Evolutionary conservation across 1,284 basidiomycete species (phyloP), one percentile per base, ranked within the genome.

Genomic region (Ustilago sp.): DNA sequence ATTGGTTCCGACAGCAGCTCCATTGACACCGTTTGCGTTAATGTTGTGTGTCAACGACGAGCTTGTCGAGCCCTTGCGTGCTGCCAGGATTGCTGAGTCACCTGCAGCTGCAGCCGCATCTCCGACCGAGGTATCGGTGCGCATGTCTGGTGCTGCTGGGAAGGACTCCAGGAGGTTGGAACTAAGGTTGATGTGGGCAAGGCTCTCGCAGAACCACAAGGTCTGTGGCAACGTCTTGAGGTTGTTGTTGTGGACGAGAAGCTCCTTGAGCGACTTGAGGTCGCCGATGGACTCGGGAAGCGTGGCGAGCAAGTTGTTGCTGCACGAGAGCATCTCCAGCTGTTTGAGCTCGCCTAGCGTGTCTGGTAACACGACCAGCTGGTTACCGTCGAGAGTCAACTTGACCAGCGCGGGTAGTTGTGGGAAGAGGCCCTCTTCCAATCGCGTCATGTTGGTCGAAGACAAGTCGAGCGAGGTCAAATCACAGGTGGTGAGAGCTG

Each of bases 221-320:
- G 90, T 88, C 15, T 88, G 87, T 0, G 95, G 94, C 0, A 98
- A 87, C 76, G 92, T 90, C 23, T 89, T 90, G 57, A 99, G 88
- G 80, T 93, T 93, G 88, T 99, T 99, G 85, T 95, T 95, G 84
- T 97, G 95, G 3, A 93, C 91, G 80, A 97, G 93, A 50, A 98
- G 89, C 4, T 87, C 88, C 76, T 91, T 90, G n/a, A 99, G 89
- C 59, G 90, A 91, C 85, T 91, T 90, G 61, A 99, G 88, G 17
- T 89, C 88, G 32, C 94, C 94, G 58, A 99, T 91, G 45, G 90
- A 91, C 15, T 89, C 87, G 0, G 97, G 97, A 0, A 99, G 88
- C 17, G 89, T 87, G 53, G 91, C 91, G 8, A 99, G 89, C 80
- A 92, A 90, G 86, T 98, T 99, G 86, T 98, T 94, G 53, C 93